A percentile compares a stretch with the other conserved stretches of the same genome.
Conservation (phyloP, 1,284 basidiomycete species). For the Heimioporus retisporus region DNA sequence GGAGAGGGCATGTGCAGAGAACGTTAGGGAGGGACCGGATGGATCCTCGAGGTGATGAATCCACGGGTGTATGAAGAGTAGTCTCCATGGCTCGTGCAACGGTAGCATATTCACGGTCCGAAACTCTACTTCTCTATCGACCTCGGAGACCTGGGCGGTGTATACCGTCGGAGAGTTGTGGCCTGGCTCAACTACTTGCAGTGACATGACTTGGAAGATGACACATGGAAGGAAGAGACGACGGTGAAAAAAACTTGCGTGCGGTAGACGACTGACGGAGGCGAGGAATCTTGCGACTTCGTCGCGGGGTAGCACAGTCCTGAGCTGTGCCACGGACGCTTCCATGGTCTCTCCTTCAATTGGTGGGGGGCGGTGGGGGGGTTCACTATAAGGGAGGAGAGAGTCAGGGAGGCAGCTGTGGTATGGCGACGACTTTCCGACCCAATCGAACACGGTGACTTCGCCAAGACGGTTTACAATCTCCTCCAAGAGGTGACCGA, state of each 20-base stretch:
- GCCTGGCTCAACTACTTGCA: background rate
- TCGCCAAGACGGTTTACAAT: slow-evolving; percentile 23
- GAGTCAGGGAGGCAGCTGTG: slow-evolving; percentile 22
- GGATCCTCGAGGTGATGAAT: slow-evolving; percentile 4
- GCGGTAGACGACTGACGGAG: background rate
- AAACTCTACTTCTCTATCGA: background rate
- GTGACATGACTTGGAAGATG: slow-evolving; percentile 4
- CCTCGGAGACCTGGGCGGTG: background rate
- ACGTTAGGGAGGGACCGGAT: too few species aligned
- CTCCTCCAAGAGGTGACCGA: slow-evolving; percentile 27
- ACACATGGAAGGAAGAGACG: slow-evolving; percentile 16
- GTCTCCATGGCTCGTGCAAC: background rate
- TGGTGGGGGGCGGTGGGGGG: slow-evolving; percentile 5
- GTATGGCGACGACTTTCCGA: slow-evolving; percentile 24
- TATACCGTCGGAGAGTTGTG: background rate
- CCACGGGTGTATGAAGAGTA: slow-evolving; percentile 9
- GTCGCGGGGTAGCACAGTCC: background rate
- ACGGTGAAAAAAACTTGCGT: slow-evolving; percentile 2
- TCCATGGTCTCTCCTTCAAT: slow-evolving; percentile 6
- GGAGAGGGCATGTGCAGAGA: too few species aligned
- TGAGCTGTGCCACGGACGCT: background rate
- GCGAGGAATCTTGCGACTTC: background rate
- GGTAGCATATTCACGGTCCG: background rate
- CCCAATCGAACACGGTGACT: slow-evolving; percentile 28
- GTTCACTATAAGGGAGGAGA: slow-evolving; percentile 17